Evolutionary conservation across 768 basidiomycete species (phyloP).

Genomic region (Pleurotus platypus): DNA sequence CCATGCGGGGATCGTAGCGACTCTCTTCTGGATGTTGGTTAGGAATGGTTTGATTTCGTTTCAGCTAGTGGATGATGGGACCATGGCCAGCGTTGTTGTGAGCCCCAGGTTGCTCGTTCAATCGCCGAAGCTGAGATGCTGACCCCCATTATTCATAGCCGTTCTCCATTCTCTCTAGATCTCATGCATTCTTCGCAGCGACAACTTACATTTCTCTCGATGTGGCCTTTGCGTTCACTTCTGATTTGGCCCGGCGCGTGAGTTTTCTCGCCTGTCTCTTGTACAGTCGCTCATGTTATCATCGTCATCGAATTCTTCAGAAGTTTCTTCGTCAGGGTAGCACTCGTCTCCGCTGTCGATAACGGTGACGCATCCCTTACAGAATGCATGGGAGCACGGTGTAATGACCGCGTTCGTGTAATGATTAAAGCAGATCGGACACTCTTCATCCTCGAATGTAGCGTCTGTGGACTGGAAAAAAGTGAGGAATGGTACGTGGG

Average conservation of each 20-base stretch:
- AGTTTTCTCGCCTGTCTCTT: conserved; percentile 25
- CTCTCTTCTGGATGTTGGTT: conserved; percentile 76
- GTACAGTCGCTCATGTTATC: conserved; percentile 46
- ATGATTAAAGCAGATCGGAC: conserved; percentile 63
- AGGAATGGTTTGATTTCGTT: conserved; percentile 77
- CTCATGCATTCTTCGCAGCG: conserved; percentile 66
- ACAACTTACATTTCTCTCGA: conserved; percentile 87
- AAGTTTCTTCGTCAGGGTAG: conserved; percentile 24
- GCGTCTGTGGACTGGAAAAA: conserved; percentile 47
- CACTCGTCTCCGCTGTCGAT: conserved; percentile 17
- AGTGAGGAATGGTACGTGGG: neutral
- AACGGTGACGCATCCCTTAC: conserved; percentile 35
- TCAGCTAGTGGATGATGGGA: conserved; percentile 94
- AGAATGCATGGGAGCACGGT: conserved; percentile 59
- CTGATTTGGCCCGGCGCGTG: conserved; percentile 75
- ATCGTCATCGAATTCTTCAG: conserved; percentile 34
- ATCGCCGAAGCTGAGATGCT: neutral
- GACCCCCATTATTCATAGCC: conserved; percentile 40
- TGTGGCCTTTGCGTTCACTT: conserved; percentile 64
- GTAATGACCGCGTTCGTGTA: conserved; percentile 55
- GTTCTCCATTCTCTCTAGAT: conserved; percentile 48
- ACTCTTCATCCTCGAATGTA: conserved; percentile 52
- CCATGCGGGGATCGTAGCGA: conserved; percentile 74
- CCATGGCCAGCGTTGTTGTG: conserved; percentile 64
- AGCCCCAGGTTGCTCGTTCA: conserved; percentile 16